Percentiles rank a stretch among this genome's conserved stretches.
phyloP scores from a whole-genome alignment of 306 rosid genomes.

The Castanopsis chinensis region DNA sequence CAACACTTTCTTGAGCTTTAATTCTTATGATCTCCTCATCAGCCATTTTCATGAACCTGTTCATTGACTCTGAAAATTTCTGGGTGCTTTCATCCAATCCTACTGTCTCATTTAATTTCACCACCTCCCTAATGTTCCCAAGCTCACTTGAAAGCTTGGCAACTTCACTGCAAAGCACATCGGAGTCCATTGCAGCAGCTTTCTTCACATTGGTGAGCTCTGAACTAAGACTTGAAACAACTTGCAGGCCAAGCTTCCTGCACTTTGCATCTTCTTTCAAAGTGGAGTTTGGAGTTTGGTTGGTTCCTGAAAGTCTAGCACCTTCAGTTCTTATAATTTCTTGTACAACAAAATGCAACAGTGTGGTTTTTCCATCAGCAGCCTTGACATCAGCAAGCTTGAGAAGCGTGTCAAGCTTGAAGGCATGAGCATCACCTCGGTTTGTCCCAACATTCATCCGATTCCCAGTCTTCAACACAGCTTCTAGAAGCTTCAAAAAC shows the following conservation, averaged over 20 bases:
- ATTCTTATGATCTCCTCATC: constrained; percentile 73
- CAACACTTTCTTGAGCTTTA: constrained; percentile 90
- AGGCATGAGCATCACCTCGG: constrained; percentile 96
- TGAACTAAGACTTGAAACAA: constrained; percentile 76
- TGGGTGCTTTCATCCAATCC: constrained; percentile 39
- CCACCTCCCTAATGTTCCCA: constrained; percentile 48
- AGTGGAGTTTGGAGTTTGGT: constrained; percentile 39
- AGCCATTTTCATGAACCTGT: constrained; percentile 69
- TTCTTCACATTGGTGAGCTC: constrained; percentile 88
- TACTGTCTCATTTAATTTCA: constrained; percentile 32
- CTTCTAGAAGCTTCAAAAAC: constrained; percentile 95
- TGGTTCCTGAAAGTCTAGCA: constrained; percentile 50
- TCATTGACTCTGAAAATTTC: constrained; percentile 69
- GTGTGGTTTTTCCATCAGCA: constrained; percentile 91
- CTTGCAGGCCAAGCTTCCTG: constrained; percentile 79
- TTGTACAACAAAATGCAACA: constrained; percentile 90
- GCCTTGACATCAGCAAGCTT: constrained; percentile 89
- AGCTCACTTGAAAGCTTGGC: constrained; percentile 74
- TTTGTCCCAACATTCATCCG: constrained; percentile 98
- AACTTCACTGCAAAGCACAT: constrained; percentile 71
- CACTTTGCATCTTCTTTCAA: constrained; percentile 69
- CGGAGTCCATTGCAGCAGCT: constrained; percentile 92
- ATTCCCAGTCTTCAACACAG: constrained; percentile 94
- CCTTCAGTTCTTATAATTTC: constrained; percentile 93
- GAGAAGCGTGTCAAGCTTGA: constrained; percentile 98